These are phyloP conservation scores for Trichosanthes truncata DNA, from an alignment of 306 rosid species.

Conservation along the genomic window DNA sequence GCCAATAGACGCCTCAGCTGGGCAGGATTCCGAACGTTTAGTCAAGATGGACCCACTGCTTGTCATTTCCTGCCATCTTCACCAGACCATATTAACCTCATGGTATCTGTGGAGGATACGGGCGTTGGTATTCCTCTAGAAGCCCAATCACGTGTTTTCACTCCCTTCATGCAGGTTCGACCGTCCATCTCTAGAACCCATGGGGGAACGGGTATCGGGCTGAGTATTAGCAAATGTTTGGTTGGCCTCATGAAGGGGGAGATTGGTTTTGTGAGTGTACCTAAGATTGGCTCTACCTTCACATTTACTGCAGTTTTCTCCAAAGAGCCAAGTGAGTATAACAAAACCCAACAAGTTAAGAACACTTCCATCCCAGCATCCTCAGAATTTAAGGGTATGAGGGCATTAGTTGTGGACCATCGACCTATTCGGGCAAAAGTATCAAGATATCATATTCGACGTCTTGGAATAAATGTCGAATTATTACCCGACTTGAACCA, in stretches of 20 bases:
- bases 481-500: conserved; percentile 52
- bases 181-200: conserved; percentile 81
- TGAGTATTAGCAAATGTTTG: conserved; percentile 94
- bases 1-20: conserved; percentile 61
- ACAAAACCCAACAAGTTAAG: conserved; percentile 38
- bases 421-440: conserved; percentile 70
- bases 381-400: conserved; percentile 68
- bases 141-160: conserved; percentile 64
- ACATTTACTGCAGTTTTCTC: conserved; percentile 79
- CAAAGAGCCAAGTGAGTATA: conserved; percentile 28
- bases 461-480: conserved; percentile 78
- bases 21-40: conserved; percentile 50
- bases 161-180: conserved; percentile 95
- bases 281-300: conserved; percentile 82
- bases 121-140: conserved; percentile 91
- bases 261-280: conserved; percentile 76
- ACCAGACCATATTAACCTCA: conserved; percentile 47
- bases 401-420: conserved; percentile 60
- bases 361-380: conserved; percentile 45
- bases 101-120: conserved; percentile 94
- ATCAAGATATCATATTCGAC: conserved; percentile 77
- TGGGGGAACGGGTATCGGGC: conserved; percentile 96
- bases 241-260: conserved; percentile 97
- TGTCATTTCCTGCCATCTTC: conserved; percentile 41
- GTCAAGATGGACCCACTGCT: conserved; percentile 44